Base-by-base conservation (phyloP, 352 stramenopile genomes). In the Phytopythium oedochilum region DNA sequence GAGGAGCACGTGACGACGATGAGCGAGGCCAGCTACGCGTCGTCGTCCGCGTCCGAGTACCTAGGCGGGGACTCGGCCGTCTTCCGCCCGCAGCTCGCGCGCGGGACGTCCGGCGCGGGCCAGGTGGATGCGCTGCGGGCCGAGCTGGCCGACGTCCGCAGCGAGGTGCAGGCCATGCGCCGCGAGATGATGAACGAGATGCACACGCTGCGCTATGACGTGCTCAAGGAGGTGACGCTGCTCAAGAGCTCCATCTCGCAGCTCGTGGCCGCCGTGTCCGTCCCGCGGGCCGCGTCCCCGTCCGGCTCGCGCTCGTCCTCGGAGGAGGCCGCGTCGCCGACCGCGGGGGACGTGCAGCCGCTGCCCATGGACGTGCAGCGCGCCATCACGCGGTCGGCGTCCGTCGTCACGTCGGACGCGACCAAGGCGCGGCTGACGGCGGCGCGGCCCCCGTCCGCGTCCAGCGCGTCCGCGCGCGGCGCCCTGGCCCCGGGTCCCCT, bases 141-240 rank as follows among this genome's bases (percentile, higher is more conserved):
- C 3, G 82, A 91, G 39, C 52, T 94, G 34, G 55, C 66, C 8
- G 75, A 83, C 46, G 70, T 94, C 39, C 86, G 86, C 53, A 54
- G 68, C 18, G 80, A 94, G 46, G 71, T 92, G 43, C 70, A 80
- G 38, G 60, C 66, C 23, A 86, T 92, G 43, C 75, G 75, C 14
- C 75, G 79, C 39, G 82, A 94, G 54, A 72, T 94, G 55, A 89
- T 94, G 77, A 88, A 91, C 50, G 84, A 92, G 65, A 70, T 94
- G 55, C 84, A 92, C 58, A 62, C 81, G 25, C 89, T 77, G 31
- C 78, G 80, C 18, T 94, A 94, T 71, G 84, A 94, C 53, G 64
- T 94, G 49, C 70, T 94, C 40, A 94, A 94, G 61, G 84, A 94
- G 57, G 61, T 94, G 22, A 71, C 79, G 42, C 67, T 92, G 70